Evolutionary conservation across 1,284 basidiomycete species (phyloP), one percentile per base, ranked within the genome.

Genomic region (Rhodotorula sp.): DNA sequence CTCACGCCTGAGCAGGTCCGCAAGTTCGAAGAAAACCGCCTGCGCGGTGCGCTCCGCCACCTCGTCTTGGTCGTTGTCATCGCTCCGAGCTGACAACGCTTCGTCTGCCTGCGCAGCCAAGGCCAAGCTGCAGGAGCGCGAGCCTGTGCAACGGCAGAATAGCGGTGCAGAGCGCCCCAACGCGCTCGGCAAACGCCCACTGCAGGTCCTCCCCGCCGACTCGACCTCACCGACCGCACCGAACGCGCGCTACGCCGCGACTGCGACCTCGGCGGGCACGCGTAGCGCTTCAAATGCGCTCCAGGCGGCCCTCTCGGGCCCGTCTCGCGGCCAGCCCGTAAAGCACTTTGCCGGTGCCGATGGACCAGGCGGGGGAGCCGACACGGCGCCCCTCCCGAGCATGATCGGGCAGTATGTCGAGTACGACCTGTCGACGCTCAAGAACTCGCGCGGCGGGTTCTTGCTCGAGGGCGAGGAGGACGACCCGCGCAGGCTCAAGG

Each of bases 361-460:
- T 34, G 59, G 68, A 4, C 44, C 25, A 1, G 62, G 53, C 59
- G 52, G 57, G 23, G 53, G 46, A 12, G 27, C n/a, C 25, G 55
- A 48, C 48, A 55, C 61, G 4, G 70, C 71, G 17, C 73, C 73
- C 21, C 52, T 77, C 25, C 70, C 67, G 60, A 70, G 63, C 61
- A 71, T 73, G 69, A 67, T 77, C 50, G 73, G 73, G 2, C 48
- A 48, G n/a, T 77, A 75, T 56, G 74, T 77, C 57, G 75, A 77
- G 61, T 97, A 97, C 87, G 93, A 97, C 81, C 82, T 97, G n/a
- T 91, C 91, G 25, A 97, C 96, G 74, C 78, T 78, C 42, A 78
- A 78, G 68, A 96, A 97, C 80, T 90, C 92, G 7, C 91, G 94
- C 80, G 94, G 94, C 65, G 95, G 94, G 0, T 97, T 97, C 82